Percentiles rank a stretch among this genome's conserved stretches.
These are phyloP conservation scores for Boeremia exigua DNA, from an alignment of 2,329 filamentous ascomycete genomes.

Conservation along the genomic window DNA sequence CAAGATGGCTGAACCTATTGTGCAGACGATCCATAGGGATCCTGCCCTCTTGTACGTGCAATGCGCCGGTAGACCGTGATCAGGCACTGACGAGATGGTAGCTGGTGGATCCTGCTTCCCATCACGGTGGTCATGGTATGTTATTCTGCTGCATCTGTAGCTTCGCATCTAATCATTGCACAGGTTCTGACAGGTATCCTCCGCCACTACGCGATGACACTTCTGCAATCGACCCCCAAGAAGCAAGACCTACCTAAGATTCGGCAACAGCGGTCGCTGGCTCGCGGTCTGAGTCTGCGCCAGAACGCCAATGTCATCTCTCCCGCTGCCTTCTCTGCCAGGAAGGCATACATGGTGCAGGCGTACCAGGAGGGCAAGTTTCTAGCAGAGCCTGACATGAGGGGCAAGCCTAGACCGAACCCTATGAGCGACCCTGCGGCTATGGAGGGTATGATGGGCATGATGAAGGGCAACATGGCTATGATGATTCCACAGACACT, in stretches of 20 bases:
- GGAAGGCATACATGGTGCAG: constrained; percentile 80
- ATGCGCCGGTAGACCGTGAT: background rate
- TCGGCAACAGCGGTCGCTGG: constrained; percentile 82
- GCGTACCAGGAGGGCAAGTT: constrained; percentile 87
- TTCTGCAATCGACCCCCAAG: constrained; percentile 86
- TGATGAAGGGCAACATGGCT: constrained; percentile 99
- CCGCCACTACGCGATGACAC: constrained; percentile 93
- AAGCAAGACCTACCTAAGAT: constrained; percentile 75
- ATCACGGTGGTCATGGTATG: constrained; percentile 95
- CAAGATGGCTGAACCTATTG: constrained; percentile 80
- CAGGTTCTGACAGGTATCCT: constrained; percentile 91
- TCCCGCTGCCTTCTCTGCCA: constrained; percentile 74
- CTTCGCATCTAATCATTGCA: constrained; percentile 17
- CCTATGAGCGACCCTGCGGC: constrained; percentile 93
- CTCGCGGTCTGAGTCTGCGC: constrained; percentile 84
- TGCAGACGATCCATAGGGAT: constrained; percentile 98
- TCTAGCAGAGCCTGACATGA: constrained; percentile 84
- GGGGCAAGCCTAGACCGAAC: constrained; percentile 87
- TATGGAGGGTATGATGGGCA: constrained; percentile 99
- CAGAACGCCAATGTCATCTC: constrained; percentile 82
- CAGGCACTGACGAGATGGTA: constrained; percentile 51
- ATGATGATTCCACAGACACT: constrained; percentile 99
- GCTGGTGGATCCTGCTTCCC: constrained; percentile 98
- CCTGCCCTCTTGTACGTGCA: constrained; percentile 88
- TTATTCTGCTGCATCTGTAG: background rate